These are phyloP conservation scores for Nannochloropsis salina DNA, from an alignment of 108 stramenopile species.

Conservation along the genomic window DNA sequence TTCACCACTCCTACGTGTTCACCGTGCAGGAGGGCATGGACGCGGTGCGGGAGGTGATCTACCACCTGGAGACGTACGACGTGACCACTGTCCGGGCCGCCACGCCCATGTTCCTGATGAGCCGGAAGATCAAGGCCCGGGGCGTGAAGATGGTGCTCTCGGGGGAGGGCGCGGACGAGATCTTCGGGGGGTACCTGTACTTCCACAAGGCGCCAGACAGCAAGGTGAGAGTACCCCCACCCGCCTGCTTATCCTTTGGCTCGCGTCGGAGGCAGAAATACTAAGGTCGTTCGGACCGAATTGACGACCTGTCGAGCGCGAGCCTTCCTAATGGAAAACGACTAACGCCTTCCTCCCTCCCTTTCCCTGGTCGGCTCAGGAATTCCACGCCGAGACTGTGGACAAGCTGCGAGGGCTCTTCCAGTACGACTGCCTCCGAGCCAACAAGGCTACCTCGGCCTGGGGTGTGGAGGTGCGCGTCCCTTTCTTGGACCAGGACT, in stretches of 20 bases:
- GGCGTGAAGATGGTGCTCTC: constrained; percentile 99
- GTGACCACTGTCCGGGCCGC: constrained; percentile 91
- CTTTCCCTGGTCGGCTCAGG: neutral
- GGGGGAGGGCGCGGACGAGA: constrained; percentile 97
- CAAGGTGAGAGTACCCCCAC: neutral
- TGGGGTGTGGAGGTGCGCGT: constrained; percentile 96
- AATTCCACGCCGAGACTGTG: constrained; percentile 5
- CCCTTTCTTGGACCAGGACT: constrained; percentile 94
- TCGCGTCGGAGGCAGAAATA: neutral
- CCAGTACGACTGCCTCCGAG: constrained; percentile 95
- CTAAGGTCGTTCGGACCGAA: neutral
- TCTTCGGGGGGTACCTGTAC: constrained; percentile 97
- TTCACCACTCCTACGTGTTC: constrained; percentile 92
- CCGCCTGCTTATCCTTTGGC: neutral
- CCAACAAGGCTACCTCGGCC: constrained; percentile 96
- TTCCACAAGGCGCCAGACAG: constrained; percentile 97
- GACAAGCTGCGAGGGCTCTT: constrained; percentile 59
- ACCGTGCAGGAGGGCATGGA: constrained; percentile 94
- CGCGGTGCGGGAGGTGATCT: constrained; percentile 87
- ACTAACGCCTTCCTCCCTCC: neutral
- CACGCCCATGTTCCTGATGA: constrained; percentile 97
- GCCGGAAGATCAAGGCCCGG: constrained; percentile 97
- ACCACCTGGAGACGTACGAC: constrained; percentile 92
- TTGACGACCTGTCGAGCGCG: neutral
- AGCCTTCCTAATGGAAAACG: neutral